phyloP scores from a whole-genome alignment of 1,139 yeast genomes.

The Wickerhamomyces sp. region DNA sequence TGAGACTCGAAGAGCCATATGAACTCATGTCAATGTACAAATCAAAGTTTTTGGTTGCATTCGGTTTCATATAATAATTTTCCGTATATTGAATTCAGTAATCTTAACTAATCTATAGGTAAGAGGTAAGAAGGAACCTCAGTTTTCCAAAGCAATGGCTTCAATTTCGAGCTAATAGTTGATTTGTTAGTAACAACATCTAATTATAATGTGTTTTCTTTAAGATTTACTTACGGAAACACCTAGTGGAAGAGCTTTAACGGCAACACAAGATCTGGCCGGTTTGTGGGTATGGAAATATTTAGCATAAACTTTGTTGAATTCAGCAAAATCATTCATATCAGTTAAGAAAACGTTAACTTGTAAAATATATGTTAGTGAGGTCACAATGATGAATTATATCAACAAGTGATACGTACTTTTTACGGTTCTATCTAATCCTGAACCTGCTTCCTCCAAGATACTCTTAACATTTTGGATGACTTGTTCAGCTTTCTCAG shows the following conservation, averaged over 20 bases:
- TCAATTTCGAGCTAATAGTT: conserved; percentile 45
- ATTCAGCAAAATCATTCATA: conserved; percentile 74
- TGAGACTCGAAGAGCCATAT: no score
- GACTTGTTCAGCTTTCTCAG: conserved; percentile 82
- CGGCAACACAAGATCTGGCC: conserved; percentile 95
- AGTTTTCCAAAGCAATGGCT: conserved; percentile 52
- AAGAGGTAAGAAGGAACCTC: no score
- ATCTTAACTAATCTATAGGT: no score
- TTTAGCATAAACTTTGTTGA: conserved; percentile 79
- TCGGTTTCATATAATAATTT: no score
- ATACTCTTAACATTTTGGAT: conserved; percentile 72
- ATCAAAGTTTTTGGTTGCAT: no score
- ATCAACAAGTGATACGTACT: conserved; percentile 11
- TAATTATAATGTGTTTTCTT: no score
- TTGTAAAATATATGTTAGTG: conserved; percentile 4
- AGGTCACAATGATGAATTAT: not conserved
- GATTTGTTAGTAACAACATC: not conserved
- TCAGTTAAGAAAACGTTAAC: conserved; percentile 86
- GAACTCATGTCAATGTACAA: no score
- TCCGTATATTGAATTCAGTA: no score
- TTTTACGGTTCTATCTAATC: conserved; percentile 78
- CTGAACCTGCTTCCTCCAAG: conserved; percentile 77
- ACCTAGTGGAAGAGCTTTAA: conserved; percentile 79
- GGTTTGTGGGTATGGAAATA: conserved; percentile 83
- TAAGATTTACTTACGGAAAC: conserved; percentile 57